Evolutionary conservation across 306 rosid genomes (phyloP), one percentile per base, ranked within the genome.

Genomic region (Malus orientalis): DNA sequence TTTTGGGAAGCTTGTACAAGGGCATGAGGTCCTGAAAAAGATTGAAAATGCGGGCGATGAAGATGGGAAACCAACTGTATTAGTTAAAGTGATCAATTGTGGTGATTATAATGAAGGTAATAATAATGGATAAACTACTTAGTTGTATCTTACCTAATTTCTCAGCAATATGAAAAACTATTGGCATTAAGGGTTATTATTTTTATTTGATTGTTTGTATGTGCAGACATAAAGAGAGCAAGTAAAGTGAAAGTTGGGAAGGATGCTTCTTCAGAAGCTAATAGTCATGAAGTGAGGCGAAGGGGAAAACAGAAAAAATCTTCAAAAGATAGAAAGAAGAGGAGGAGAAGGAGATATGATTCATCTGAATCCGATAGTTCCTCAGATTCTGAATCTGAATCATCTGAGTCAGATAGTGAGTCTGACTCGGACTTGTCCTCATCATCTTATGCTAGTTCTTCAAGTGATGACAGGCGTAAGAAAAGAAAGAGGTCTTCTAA

Each of bases 1-100:
- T 61, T 95, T 95, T 82, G 99, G 99, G 72, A 92, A 87, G 84
- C 90, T 95, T 90, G 89, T 85, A 76, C 89, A 85, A 57, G 99
- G 99, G 29, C 84, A 82, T 75, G 85, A 83, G 51, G 32, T 95
- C 45, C 81, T 95, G 79, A 87, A 79, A 80, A 95, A 82, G 85
- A 92, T 95, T 74, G 99, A 95, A 89, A 86, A 85, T 16, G 91
- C 65, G 44, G 97, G 93, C 72, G 97, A 87, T 59, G 92, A 89
- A 66, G 93, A 88, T 74, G 97, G 96, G 58, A 81, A 25, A 75
- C 97, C 97, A 80, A 75, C 92, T 61, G 99, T 95, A 75, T 89
- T 97, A 33, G 97, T 95, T 75, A 95, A 95, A 88, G 90, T 95
- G 36, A 83, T 95, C 80, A 82, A 88, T 70, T 90, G 96, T 82